These are phyloP conservation scores for Sporothrix humicola DNA, from an alignment of 2,329 filamentous ascomycete genomes.

Conservation along the genomic window DNA sequence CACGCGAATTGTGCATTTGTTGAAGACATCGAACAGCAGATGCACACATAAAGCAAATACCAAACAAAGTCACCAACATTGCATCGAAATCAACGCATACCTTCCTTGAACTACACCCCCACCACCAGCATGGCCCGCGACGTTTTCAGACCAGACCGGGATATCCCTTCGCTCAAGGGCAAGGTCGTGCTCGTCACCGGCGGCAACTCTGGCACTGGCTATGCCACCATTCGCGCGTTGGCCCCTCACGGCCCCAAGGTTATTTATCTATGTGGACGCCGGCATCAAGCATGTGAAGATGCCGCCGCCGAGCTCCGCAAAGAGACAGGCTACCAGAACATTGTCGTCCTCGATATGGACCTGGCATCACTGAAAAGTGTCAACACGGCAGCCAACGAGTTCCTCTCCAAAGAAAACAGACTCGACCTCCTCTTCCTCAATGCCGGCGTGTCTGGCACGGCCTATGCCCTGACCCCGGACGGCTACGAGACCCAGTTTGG, in stretches of 20 bases:
- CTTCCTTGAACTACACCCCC: no score
- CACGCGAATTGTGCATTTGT: no score
- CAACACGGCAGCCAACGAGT: conserved; percentile 47
- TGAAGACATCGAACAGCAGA: no score
- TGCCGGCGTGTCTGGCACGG: conserved; percentile 51
- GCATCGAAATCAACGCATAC: no score
- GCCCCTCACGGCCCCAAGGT: conserved; percentile 53
- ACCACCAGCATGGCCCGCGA: background rate
- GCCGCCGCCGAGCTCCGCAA: conserved; percentile 38
- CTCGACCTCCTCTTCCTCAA: conserved; percentile 56
- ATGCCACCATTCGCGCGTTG: conserved; percentile 49
- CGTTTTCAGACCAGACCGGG: conserved; percentile 30
- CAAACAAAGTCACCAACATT: no score
- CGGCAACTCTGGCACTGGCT: conserved; percentile 51
- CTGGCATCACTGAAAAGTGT: conserved; percentile 53
- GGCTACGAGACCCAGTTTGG: conserved; percentile 57
- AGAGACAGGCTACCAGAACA: conserved; percentile 37
- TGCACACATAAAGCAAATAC: no score
- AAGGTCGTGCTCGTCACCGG: conserved; percentile 53
- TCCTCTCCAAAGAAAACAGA: conserved; percentile 44
- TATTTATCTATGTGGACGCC: conserved; percentile 52
- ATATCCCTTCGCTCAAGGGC: conserved; percentile 48
- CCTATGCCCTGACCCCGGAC: conserved; percentile 47
- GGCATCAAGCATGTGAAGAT: background rate
- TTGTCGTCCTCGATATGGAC: conserved; percentile 44